Conservation (phyloP, 2,329 filamentous ascomycete species). For the Kalaharituber pfeilii region DNA sequence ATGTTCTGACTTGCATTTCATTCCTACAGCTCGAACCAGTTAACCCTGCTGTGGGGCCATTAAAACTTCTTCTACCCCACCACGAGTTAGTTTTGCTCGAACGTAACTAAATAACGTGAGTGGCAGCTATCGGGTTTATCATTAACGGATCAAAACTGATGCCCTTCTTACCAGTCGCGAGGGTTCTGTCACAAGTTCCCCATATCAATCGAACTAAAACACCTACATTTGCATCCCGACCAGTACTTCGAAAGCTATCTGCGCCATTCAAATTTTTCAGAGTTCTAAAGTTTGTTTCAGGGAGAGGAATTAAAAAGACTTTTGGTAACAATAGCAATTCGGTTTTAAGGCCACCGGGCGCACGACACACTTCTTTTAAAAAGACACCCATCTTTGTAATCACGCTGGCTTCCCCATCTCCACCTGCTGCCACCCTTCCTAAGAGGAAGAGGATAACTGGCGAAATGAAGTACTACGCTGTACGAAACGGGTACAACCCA, state of each 20-base stretch:
- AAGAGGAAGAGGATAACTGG: background rate
- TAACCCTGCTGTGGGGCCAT: background rate
- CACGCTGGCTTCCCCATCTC: background rate
- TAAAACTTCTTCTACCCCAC: too few species aligned
- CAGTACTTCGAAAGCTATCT: background rate
- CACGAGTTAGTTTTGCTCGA: too few species aligned
- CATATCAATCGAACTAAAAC: too few species aligned
- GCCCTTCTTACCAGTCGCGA: too few species aligned
- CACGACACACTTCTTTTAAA: background rate
- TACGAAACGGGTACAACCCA: conserved; percentile 41
- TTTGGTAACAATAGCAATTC: too few species aligned
- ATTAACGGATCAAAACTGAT: too few species aligned
- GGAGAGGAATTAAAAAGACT: too few species aligned
- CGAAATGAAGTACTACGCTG: conserved; percentile 43
- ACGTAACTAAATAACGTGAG: too few species aligned
- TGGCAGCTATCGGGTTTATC: too few species aligned
- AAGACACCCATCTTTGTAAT: background rate
- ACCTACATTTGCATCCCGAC: background rate
- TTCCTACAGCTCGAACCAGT: background rate
- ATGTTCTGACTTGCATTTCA: background rate
- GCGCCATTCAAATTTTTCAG: background rate
- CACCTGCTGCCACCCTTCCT: background rate
- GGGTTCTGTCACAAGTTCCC: too few species aligned
- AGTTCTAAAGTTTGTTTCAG: too few species aligned
- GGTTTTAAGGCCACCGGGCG: too few species aligned